These are phyloP conservation scores for Penicillium cinerascens DNA, from an alignment of 495 filamentous ascomycete genomes.

Conservation along the genomic window DNA sequence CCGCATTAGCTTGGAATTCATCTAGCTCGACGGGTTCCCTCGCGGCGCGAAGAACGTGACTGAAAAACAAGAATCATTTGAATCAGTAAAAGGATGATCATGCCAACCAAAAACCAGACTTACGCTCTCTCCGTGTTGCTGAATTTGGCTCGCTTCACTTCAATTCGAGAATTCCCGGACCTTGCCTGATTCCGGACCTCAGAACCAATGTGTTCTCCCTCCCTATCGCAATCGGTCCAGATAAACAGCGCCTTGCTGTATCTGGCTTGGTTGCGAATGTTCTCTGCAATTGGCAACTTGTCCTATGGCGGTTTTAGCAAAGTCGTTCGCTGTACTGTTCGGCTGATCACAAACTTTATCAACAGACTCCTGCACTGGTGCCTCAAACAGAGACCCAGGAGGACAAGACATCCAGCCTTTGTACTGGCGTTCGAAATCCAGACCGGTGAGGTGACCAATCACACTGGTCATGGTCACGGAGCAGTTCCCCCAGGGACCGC, in stretches of 20 bases:
- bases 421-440: constrained; percentile 68
- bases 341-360: constrained; percentile 48
- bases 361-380: constrained; percentile 63
- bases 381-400: constrained; percentile 78
- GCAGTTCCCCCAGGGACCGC: constrained; percentile 73
- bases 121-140: constrained; percentile 93
- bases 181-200: constrained; percentile 82
- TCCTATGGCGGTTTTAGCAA: constrained; percentile 49
- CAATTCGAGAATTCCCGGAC: constrained; percentile 65
- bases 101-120: constrained; percentile 25
- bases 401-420: constrained; percentile 77
- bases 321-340: too few relatives aligned
- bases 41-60: constrained; percentile 82
- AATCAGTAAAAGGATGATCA: background rate
- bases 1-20: constrained; percentile 81
- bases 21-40: constrained; percentile 73
- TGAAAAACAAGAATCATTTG: constrained; percentile 5
- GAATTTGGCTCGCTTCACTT: constrained; percentile 84
- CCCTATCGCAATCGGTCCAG: constrained; percentile 98
- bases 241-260: constrained; percentile 73
- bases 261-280: constrained; percentile 76
- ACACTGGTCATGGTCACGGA: constrained; percentile 91
- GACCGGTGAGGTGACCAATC: constrained; percentile 72
- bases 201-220: constrained; percentile 94
- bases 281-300: constrained; percentile 74